Conservation (phyloP, 2,329 filamentous ascomycete genomes). For the Mollisia scopiformis region DNA sequence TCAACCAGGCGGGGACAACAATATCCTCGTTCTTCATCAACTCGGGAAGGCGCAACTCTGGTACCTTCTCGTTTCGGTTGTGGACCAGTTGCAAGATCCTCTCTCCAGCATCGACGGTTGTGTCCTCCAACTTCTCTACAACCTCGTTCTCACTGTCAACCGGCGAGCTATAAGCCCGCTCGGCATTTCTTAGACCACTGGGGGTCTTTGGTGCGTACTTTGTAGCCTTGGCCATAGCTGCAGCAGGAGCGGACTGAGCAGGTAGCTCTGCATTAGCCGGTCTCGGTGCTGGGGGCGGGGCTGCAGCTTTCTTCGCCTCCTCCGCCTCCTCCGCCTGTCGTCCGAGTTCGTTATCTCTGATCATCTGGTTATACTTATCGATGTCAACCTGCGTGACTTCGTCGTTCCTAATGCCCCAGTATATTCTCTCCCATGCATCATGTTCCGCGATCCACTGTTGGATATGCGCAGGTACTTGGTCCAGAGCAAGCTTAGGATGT, state of each 20-base stretch:
- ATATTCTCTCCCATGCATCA: too few species aligned
- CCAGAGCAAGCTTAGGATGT: too few species aligned
- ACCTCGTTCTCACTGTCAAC: neutral
- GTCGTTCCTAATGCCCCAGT: too few species aligned
- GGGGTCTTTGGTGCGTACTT: neutral
- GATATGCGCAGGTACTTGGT: too few species aligned
- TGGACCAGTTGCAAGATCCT: neutral
- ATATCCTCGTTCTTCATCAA: neutral
- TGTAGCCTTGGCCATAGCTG: neutral
- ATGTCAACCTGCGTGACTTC: too few species aligned
- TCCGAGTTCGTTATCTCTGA: too few species aligned
- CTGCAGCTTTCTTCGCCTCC: neutral
- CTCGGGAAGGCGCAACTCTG: neutral
- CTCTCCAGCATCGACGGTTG: neutral
- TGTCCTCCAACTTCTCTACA: neutral
- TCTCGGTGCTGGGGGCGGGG: neutral
- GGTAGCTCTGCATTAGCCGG: neutral
- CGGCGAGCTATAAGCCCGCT: neutral
- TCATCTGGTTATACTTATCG: too few species aligned
- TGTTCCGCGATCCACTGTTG: too few species aligned
- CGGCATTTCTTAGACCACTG: neutral
- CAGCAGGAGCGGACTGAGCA: neutral
- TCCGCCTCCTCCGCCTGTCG: too few species aligned
- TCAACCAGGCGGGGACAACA: neutral
- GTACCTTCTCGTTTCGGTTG: neutral